Conservation (phyloP, 768 basidiomycete species). For the Mycena chlorophos region DNA sequence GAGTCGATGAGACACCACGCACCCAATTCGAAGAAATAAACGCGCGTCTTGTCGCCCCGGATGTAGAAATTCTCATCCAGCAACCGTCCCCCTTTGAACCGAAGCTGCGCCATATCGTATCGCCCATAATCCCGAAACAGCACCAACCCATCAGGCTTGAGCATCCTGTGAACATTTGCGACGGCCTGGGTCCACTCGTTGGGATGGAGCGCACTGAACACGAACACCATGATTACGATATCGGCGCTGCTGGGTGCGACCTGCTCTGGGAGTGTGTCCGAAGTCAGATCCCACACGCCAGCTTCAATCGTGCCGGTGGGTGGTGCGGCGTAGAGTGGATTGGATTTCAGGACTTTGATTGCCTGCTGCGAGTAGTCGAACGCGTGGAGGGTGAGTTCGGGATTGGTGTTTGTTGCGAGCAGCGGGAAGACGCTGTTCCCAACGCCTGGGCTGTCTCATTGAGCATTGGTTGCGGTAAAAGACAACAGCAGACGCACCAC, state of each 20-base stretch:
- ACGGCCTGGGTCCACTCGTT: slow-evolving; percentile 87
- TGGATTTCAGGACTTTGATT: slow-evolving; percentile 86
- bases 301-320: slow-evolving; percentile 72
- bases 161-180: slow-evolving; percentile 78
- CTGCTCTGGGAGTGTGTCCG: slow-evolving; percentile 59
- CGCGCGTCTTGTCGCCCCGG: slow-evolving; percentile 93
- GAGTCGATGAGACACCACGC: slow-evolving; percentile 11
- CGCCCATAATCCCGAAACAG: slow-evolving; percentile 94
- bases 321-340: slow-evolving; percentile 67
- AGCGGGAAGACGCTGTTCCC: slow-evolving; percentile 96
- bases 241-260: slow-evolving; percentile 74
- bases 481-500: slow-evolving; percentile 62
- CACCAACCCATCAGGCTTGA: slow-evolving; percentile 86
- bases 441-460: slow-evolving; percentile 54
- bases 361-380: slow-evolving; percentile 93
- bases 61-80: slow-evolving; percentile 95
- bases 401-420: slow-evolving; percentile 79
- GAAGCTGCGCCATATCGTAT: slow-evolving; percentile 89
- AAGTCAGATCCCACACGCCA: slow-evolving; percentile 90
- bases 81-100: slow-evolving; percentile 86
- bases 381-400: slow-evolving; percentile 68
- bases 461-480: not conserved
- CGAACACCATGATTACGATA: slow-evolving; percentile 89
- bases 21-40: slow-evolving; percentile 96
- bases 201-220: slow-evolving; percentile 91